These are phyloP conservation scores for Fusarium longipes DNA, from an alignment of 2,329 filamentous ascomycete species.

Conservation along the genomic window DNA sequence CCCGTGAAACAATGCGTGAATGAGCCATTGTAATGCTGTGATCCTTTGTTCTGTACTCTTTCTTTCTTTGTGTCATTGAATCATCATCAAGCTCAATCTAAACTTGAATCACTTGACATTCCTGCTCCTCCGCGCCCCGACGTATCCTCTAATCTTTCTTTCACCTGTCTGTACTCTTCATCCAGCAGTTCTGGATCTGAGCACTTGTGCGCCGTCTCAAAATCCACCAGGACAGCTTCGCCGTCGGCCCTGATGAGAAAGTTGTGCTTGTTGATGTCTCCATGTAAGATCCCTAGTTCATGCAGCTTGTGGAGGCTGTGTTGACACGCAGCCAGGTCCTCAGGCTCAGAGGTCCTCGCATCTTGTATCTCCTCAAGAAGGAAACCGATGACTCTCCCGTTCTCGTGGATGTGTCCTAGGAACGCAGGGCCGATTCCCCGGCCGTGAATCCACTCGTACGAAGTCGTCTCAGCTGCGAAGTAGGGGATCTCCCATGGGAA, in stretches of 20 bases:
- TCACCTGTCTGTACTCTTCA: slow-evolving; percentile 40
- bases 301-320: slow-evolving; percentile 45
- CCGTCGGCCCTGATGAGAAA: slow-evolving; percentile 47
- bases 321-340: slow-evolving; percentile 47
- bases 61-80: neutral
- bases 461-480: slow-evolving; percentile 48
- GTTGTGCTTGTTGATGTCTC: slow-evolving; percentile 52
- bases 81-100: slow-evolving; percentile 29
- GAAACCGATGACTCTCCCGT: slow-evolving; percentile 48
- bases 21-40: slow-evolving; percentile 7
- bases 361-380: slow-evolving; percentile 43
- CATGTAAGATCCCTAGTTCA: slow-evolving; percentile 49
- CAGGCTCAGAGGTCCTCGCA: slow-evolving; percentile 43
- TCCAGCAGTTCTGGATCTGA: slow-evolving; percentile 36
- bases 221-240: slow-evolving; percentile 48
- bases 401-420: slow-evolving; percentile 49
- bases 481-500: slow-evolving; percentile 49
- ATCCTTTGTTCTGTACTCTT: neutral
- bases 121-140: slow-evolving; percentile 44
- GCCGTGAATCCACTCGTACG: slow-evolving; percentile 47
- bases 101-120: slow-evolving; percentile 44
- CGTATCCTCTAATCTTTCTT: slow-evolving; percentile 41
- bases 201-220: slow-evolving; percentile 49
- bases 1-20: slow-evolving; percentile 12
- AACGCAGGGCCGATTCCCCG: slow-evolving; percentile 47